Evolutionary conservation across 2,329 filamentous ascomycete species (phyloP).

Genomic region (Botrytis fabae): DNA sequence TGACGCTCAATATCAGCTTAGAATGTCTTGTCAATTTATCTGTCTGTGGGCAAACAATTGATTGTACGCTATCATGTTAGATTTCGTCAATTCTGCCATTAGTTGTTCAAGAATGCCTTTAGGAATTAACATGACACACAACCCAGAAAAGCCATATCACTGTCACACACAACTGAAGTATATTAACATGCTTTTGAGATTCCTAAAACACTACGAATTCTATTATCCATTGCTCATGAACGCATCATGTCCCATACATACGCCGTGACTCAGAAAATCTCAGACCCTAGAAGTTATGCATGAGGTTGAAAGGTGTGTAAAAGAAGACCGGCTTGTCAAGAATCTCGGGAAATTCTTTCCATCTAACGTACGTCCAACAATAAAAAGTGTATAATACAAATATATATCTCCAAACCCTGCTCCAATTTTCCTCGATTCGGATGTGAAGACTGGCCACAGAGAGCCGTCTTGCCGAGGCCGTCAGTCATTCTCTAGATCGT

Average conservation of each 20-base stretch:
- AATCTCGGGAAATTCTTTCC: slow-evolving; percentile 16
- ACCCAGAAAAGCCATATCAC: neutral
- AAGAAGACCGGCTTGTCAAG: slow-evolving; percentile 1
- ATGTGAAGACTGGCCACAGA: neutral
- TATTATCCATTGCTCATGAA: slow-evolving; percentile 20
- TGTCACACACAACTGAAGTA: neutral
- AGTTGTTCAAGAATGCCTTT: neutral
- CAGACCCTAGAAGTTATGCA: slow-evolving; percentile 26
- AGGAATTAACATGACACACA: no score
- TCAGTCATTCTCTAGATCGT: slow-evolving; percentile 12
- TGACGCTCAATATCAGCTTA: no score
- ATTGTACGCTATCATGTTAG: neutral
- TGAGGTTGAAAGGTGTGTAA: slow-evolving; percentile 13
- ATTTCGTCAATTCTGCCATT: neutral
- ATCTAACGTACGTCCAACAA: slow-evolving; percentile 16
- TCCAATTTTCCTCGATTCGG: neutral
- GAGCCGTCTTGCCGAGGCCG: slow-evolving; percentile 6
- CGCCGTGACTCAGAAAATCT: slow-evolving; percentile 15
- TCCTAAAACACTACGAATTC: slow-evolving; percentile 14
- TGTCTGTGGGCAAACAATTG: no score
- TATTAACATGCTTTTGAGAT: neutral
- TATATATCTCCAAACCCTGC: slow-evolving; percentile 16
- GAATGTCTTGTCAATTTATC: no score
- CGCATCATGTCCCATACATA: slow-evolving; percentile 15
- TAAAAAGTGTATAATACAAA: slow-evolving; percentile 24